Base-by-base conservation (phyloP, 306 rosid species). In the Alnus glutinosa region DNA sequence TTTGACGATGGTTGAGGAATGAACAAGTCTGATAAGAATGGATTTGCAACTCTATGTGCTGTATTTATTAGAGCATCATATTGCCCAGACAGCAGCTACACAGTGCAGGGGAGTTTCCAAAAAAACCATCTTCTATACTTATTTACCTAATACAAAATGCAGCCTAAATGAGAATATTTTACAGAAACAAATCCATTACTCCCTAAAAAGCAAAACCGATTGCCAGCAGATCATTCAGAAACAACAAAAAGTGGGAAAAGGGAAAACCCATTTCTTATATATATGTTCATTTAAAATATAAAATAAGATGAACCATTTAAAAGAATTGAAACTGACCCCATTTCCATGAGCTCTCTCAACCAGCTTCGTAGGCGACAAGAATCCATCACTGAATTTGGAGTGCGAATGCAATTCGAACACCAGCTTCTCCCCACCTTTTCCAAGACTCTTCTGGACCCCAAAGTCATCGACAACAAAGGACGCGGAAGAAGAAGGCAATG, bases 311-410 rank as follows among this genome's bases (percentile, higher is more conserved):
- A 39, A 66, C 14, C 3, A 42, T 68, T 42, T 39, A 15, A 78
- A 49, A 46, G 80, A 23, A 23, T 23, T 23, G 28, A 83, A 82
- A 83, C 94, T 87, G 67, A 94, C 98, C 86, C 97, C 97, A 30
- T 87, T 89, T 12, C 83, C 87, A 57, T 91, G 95, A 84, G 98
- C 98, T 82, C 87, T 90, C 81, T 95, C 95, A 57, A 95, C 86
- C 37, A 95, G 77, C 87, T 91, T 95, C 5, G 97, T 80, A 86
- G 98, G 98, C 42, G 98, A 87, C 74, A 95, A 87, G 86, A 89
- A 95, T 30, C 98, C 98, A 86, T 95, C 98, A 85, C 98, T 94
- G 85, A 39, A 94, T 81, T 94, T 94, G 46, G 97, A 88, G 83
- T 94, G 98, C 0, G 97, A 89, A 81, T 94, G 98, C 88, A 94